Evolutionary conservation across 2,329 filamentous ascomycete genomes (phyloP).

Genomic region (Exophiala phaeomuriformis): DNA sequence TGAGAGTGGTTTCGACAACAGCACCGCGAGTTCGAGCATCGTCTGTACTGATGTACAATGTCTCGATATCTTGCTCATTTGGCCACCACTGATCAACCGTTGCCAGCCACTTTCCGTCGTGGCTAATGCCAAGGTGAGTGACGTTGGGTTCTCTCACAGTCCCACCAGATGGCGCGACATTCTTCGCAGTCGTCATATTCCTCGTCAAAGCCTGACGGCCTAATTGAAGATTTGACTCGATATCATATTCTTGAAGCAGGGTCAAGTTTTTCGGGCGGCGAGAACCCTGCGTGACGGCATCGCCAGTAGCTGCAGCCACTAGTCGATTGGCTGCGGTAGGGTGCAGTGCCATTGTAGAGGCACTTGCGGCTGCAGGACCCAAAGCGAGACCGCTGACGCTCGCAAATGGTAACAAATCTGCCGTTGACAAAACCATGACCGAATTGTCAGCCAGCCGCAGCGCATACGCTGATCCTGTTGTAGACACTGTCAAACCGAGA

Average conservation of each 20-base stretch:
- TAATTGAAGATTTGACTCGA: constrained; percentile 68
- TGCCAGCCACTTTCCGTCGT: constrained; percentile 80
- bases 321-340: constrained; percentile 57
- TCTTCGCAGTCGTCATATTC: constrained; percentile 77
- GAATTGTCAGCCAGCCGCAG: constrained; percentile 89
- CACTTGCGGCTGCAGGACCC: constrained; percentile 22
- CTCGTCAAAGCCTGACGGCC: constrained; percentile 82
- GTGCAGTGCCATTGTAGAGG: constrained; percentile 47
- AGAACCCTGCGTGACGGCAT: constrained; percentile 24
- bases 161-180: constrained; percentile 63
- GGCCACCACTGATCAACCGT: constrained; percentile 89
- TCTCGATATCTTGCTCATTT: constrained; percentile 58
- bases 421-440: constrained; percentile 79
- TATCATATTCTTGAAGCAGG: constrained; percentile 73
- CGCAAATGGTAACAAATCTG: constrained; percentile 75
- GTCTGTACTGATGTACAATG: constrained; percentile 37
- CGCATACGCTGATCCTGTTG: constrained; percentile 70
- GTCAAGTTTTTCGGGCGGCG: constrained; percentile 28
- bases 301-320: constrained; percentile 58
- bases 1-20: constrained; percentile 64
- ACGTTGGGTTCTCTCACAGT: constrained; percentile 71
- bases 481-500: constrained; percentile 75
- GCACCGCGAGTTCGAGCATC: constrained; percentile 5
- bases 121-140: constrained; percentile 65
- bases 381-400: constrained; percentile 58